These are phyloP conservation scores for Pseudogymnoascus sp. DNA, from an alignment of 2,329 filamentous ascomycete genomes.

Conservation along the genomic window DNA sequence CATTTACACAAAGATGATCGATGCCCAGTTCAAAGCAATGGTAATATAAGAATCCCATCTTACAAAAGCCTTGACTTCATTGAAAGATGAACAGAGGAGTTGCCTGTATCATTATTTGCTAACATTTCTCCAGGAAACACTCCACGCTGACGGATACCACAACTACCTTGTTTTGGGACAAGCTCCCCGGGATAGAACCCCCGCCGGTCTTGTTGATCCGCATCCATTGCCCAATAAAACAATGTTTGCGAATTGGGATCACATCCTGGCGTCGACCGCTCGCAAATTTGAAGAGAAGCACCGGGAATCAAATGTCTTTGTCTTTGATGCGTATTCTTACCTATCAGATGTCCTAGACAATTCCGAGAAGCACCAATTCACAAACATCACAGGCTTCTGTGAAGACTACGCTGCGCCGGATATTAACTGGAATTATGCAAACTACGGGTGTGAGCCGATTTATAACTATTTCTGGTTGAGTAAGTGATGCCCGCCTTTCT, in stretches of 20 bases:
- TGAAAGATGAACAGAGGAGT: neutral
- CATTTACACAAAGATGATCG: slow-evolving; percentile 37
- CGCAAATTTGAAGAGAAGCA: slow-evolving; percentile 19
- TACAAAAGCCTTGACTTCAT: neutral
- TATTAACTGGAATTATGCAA: slow-evolving; percentile 33
- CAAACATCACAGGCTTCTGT: slow-evolving; percentile 39
- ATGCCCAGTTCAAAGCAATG: slow-evolving; percentile 34
- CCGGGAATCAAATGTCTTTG: slow-evolving; percentile 29
- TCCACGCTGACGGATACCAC: slow-evolving; percentile 36
- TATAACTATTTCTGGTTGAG: slow-evolving; percentile 41
- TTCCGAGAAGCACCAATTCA: slow-evolving; percentile 34
- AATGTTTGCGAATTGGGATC: slow-evolving; percentile 39
- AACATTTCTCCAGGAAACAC: slow-evolving; percentile 18
- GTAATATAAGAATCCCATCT: neutral
- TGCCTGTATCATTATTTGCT: neutral
- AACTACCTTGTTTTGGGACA: slow-evolving; percentile 44
- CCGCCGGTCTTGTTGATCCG: slow-evolving; percentile 24
- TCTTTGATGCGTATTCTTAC: slow-evolving; percentile 37
- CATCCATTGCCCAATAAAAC: slow-evolving; percentile 37
- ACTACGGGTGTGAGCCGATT: slow-evolving; percentile 38
- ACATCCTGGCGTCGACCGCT: slow-evolving; percentile 24
- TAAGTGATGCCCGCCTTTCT: slow-evolving; percentile 10
- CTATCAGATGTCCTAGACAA: slow-evolving; percentile 36
- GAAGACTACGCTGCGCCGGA: slow-evolving; percentile 38
- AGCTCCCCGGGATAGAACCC: slow-evolving; percentile 40